Evolutionary conservation across 2,329 filamentous ascomycete genomes (phyloP), one percentile per base, ranked within the genome.

Genomic region (Pyrenophora teres): DNA sequence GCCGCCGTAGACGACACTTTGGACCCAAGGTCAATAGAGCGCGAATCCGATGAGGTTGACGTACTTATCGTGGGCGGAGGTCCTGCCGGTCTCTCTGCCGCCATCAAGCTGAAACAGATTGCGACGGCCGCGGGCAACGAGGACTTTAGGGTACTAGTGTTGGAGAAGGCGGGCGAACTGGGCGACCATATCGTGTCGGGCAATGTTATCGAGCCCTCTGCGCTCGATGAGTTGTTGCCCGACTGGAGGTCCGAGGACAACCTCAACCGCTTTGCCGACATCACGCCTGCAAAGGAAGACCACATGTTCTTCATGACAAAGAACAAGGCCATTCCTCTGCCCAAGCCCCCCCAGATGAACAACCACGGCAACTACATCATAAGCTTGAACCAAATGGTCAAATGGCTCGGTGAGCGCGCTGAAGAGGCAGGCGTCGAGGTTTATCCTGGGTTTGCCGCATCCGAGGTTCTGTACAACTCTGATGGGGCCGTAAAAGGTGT

Each of bases 281-380:
- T 88, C 52, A 99, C 94, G 1, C 87, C 92, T 16, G 93, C 92
- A 4, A 88, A 84, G 57, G 79, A 79, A 42, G 94, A 99, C 69
- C 87, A 86, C 76, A 96, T 99, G 93, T 87, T 90, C 63, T 97
- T 97, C 76, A 82, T 99, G 55, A 97, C 93, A 40, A 89, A 92
- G 78, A 88, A 81, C 46, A 80, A 80, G 56, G 80, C 92, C 0
- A 85, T 96, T 50, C 90, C 91, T 5, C 80, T 97, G 46, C 94
- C 93, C 1, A 86, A 87, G 10, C 94, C 94, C 38, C 94, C 94
- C 27, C 94, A 97, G 78, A 99, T 99, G 94, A 86, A 92, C 79
- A 99, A 99, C 73, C 85, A 96, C 68, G 94, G 94, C 62, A 99
- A 99, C 77, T 97, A 95, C 75, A 99, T 99, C 62, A 86, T 99